Evolutionary conservation across 2,329 filamentous ascomycete species (phyloP).

Genomic region (Aspergillus brasiliensis): DNA sequence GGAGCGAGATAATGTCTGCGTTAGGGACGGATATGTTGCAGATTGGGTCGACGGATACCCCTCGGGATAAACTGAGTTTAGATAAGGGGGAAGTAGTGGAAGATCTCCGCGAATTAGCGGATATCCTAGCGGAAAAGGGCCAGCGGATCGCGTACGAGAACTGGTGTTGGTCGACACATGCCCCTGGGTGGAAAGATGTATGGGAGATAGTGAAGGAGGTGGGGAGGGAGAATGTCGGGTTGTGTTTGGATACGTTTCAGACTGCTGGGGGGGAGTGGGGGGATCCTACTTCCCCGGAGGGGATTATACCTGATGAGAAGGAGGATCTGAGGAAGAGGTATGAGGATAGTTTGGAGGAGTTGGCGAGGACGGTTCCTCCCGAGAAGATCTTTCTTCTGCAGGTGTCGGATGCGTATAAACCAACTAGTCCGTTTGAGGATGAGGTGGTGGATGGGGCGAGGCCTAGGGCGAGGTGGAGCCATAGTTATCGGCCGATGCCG

Average conservation of each 20-base stretch:
- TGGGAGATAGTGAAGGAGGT: constrained; percentile 69
- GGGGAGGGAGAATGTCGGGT: constrained; percentile 66
- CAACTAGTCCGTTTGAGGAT: constrained; percentile 57
- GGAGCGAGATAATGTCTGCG: constrained; percentile 72
- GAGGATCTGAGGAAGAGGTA: constrained; percentile 53
- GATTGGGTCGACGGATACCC: constrained; percentile 67
- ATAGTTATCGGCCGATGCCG: constrained; percentile 68
- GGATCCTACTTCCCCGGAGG: constrained; percentile 62
- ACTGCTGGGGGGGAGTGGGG: constrained; percentile 72
- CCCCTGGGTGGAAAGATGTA: constrained; percentile 67
- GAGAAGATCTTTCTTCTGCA: constrained; percentile 76
- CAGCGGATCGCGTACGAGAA: constrained; percentile 75
- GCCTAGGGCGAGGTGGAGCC: constrained; percentile 69
- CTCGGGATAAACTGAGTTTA: constrained; percentile 50
- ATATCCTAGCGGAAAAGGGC: constrained; percentile 57
- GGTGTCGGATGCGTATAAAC: constrained; percentile 72
- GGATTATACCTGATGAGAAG: no score
- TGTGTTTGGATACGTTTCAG: constrained; percentile 80
- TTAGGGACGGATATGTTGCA: constrained; percentile 71
- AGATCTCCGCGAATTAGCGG: constrained; percentile 66
- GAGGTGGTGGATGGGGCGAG: constrained; percentile 57
- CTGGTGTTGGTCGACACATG: constrained; percentile 77
- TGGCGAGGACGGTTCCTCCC: constrained; percentile 60
- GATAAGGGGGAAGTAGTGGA: constrained; percentile 4
- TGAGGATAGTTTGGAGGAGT: constrained; percentile 56